These are phyloP conservation scores for Paramecium primaurelia DNA, from an alignment of 73 alveolate genomes.

Conservation along the genomic window DNA sequence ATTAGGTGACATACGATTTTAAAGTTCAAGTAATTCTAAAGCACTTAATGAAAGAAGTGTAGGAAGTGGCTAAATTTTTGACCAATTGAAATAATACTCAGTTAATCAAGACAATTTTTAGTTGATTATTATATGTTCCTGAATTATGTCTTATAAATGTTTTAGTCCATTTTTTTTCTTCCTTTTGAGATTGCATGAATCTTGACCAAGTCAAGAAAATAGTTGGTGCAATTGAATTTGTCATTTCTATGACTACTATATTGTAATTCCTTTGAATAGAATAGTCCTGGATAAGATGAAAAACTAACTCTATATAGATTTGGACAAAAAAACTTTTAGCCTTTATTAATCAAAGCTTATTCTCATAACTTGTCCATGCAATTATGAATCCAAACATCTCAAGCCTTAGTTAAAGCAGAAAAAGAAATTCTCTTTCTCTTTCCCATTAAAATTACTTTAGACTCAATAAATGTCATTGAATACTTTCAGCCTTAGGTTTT, in stretches of 20 bases:
- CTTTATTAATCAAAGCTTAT: conserved; percentile 72
- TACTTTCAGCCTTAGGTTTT: neutral
- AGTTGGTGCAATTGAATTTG: neutral
- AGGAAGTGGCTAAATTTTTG: too few relatives aligned
- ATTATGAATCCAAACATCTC: conserved; percentile 69
- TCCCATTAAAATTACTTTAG: conserved; percentile 62
- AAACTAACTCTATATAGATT: conserved; percentile 72
- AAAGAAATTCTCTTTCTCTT: conserved; percentile 64
- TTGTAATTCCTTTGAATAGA: conserved; percentile 23
- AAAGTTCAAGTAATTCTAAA: too few relatives aligned
- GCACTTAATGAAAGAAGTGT: too few relatives aligned
- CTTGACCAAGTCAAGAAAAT: conserved; percentile 76
- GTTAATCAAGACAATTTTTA: too few relatives aligned
- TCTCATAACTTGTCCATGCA: conserved; percentile 67
- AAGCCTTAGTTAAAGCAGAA: conserved; percentile 60
- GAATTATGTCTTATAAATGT: conserved; percentile 66
- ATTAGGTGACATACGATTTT: too few relatives aligned
- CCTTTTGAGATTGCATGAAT: conserved; percentile 65
- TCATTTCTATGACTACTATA: too few relatives aligned
- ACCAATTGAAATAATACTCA: too few relatives aligned
- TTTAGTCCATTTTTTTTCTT: conserved; percentile 69
- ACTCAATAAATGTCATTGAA: conserved; percentile 45
- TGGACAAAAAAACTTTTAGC: conserved; percentile 62
- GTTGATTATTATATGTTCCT: conserved; percentile 73
- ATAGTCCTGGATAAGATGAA: conserved; percentile 74